Percentiles rank a stretch among this genome's conserved stretches.
These are phyloP conservation scores for Rubia balearica DNA, from an alignment of 305 asterid genomes.

Conservation along the genomic window DNA sequence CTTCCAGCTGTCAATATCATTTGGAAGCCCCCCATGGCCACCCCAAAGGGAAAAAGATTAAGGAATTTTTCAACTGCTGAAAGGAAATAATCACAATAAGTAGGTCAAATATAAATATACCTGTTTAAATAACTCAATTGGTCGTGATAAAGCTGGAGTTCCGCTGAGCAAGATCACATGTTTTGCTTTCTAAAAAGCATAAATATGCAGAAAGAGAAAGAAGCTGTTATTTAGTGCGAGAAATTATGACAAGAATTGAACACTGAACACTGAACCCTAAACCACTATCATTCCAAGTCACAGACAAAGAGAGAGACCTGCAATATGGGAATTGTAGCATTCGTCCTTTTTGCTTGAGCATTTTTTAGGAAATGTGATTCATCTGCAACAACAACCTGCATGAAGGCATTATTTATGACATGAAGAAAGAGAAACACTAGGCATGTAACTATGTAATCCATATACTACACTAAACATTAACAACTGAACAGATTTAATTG, in stretches of 20 bases:
- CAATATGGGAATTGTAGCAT: constrained; percentile 72
- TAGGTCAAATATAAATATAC: constrained; percentile 23
- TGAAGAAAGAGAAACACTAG: constrained; percentile 9
- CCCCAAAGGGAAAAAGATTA: neutral
- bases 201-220: constrained; percentile 13
- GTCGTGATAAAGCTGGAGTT: constrained; percentile 96
- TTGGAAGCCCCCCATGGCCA: neutral
- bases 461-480: neutral
- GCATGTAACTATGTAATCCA: neutral
- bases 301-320: constrained; percentile 45
- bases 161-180: constrained; percentile 86
- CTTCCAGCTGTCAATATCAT: constrained; percentile 65
- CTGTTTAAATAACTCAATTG: constrained; percentile 93
- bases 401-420: constrained; percentile 24
- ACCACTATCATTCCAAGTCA: constrained; percentile 4
- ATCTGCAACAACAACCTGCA: constrained; percentile 91
- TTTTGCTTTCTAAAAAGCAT: constrained; percentile 62
- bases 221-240: neutral
- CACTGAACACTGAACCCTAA: too few relatives aligned
- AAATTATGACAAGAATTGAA: neutral
- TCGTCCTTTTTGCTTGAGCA: constrained; percentile 92
- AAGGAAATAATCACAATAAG: neutral
- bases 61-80: neutral
- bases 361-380: constrained; percentile 97
- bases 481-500: neutral